Conservation (phyloP, 164 flowering plant genomes). For the Buxus sempervirens region DNA sequence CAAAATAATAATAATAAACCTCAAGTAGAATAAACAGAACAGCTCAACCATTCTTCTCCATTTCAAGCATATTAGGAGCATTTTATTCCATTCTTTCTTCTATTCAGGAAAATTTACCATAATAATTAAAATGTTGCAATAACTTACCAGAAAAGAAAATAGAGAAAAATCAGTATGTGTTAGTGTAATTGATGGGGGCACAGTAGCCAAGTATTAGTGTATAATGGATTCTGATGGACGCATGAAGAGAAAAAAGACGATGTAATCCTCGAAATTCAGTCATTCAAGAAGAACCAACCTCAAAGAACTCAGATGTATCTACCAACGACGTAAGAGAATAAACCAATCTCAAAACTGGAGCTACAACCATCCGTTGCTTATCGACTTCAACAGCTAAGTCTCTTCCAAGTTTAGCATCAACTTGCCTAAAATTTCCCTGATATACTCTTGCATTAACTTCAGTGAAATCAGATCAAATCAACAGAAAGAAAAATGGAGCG, state of each 20-base stretch:
- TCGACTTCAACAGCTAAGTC: constrained; percentile 45
- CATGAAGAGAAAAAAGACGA: neutral
- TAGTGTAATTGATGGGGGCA: no score
- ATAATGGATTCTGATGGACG: neutral
- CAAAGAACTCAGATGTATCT: constrained; percentile 74
- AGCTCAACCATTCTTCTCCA: no score
- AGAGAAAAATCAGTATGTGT: no score
- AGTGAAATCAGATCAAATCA: neutral
- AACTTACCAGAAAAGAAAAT: no score
- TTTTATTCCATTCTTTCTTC: no score
- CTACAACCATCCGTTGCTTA: constrained; percentile 45
- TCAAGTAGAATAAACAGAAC: no score
- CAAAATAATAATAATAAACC: no score
- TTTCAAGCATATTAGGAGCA: no score
- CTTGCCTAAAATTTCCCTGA: constrained; percentile 60
- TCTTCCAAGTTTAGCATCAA: constrained; percentile 46
- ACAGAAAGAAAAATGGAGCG: neutral
- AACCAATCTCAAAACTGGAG: constrained; percentile 77
- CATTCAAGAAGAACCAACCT: constrained; percentile 41
- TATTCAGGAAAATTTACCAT: no score
- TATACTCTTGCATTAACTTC: constrained; percentile 6
- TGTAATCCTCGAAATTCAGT: neutral
- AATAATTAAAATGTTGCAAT: no score
- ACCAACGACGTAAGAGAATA: constrained; percentile 75
- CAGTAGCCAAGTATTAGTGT: neutral